Percentiles rank a stretch among this genome's conserved stretches.
These are phyloP conservation scores for Capsicum pubescens DNA, from an alignment of 257 asterid species.

Conservation along the genomic window DNA sequence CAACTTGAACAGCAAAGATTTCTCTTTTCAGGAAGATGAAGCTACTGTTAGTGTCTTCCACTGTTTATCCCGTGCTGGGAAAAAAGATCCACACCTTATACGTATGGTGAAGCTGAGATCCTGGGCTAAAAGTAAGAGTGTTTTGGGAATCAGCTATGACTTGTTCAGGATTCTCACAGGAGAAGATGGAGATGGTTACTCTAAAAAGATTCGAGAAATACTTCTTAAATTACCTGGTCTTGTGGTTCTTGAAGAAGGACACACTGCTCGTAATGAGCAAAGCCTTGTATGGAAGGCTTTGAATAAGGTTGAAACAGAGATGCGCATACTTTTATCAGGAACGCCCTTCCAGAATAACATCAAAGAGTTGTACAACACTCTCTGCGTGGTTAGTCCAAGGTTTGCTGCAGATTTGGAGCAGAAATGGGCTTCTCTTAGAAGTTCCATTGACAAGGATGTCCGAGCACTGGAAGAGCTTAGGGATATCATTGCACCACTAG, in stretches of 20 bases:
- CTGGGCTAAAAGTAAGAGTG: constrained; percentile 61
- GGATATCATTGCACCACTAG: constrained; percentile 63
- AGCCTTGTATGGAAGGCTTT: constrained; percentile 64
- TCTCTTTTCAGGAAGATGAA: constrained; percentile 43
- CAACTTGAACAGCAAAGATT: constrained; percentile 54
- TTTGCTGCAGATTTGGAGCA: constrained; percentile 38
- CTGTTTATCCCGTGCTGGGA: constrained; percentile 28
- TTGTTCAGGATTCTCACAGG: constrained; percentile 61
- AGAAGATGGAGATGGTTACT: constrained; percentile 26
- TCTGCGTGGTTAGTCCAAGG: constrained; percentile 61
- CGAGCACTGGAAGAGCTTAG: constrained; percentile 48
- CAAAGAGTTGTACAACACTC: constrained; percentile 63
- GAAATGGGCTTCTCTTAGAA: constrained; percentile 50
- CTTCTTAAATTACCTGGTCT: constrained; percentile 66
- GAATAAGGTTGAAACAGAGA: constrained; percentile 47
- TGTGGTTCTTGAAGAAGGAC: constrained; percentile 82
- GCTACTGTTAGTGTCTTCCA: constrained; percentile 23
- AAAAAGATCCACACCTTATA: constrained; percentile 5
- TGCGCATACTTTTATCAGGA: constrained; percentile 77
- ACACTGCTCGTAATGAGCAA: constrained; percentile 66
- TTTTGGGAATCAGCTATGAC: constrained; percentile 59
- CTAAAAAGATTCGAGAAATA: constrained; percentile 41
- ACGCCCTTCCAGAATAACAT: constrained; percentile 86
- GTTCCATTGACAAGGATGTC: constrained; percentile 39
- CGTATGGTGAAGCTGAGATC: constrained; percentile 56